phyloP scores from a whole-genome alignment of 495 filamentous ascomycete genomes.

The Annulohypoxylon bovei region DNA sequence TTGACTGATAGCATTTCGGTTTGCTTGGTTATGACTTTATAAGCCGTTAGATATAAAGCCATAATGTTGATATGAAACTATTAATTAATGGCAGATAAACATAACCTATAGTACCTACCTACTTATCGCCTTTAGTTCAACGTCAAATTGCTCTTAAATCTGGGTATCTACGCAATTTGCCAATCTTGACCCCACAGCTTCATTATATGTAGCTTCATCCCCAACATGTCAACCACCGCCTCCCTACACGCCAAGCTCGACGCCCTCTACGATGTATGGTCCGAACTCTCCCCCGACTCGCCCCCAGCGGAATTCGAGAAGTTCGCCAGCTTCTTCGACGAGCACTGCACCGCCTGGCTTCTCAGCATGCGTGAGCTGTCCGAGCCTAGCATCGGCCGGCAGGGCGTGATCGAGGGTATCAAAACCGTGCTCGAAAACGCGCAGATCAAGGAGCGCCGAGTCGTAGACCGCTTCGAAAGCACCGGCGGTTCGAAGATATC shows the following conservation, averaged over 20 bases:
- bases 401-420: conserved; percentile 13
- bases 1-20: background rate
- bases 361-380: conserved; percentile 36
- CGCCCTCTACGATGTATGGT: conserved; percentile 26
- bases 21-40: no score
- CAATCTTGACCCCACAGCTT: no score
- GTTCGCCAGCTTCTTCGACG: conserved; percentile 30
- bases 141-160: background rate
- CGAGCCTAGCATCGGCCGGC: conserved; percentile 11
- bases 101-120: background rate
- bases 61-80: background rate
- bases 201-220: background rate
- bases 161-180: no score
- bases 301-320: conserved; percentile 16
- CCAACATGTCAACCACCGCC: conserved; percentile 4
- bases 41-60: background rate
- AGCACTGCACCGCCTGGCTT: conserved; percentile 31
- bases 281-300: conserved; percentile 17
- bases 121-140: background rate
- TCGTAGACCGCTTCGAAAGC: conserved; percentile 13
- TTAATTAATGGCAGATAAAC: background rate
- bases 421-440: background rate
- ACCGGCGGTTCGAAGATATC: conserved; percentile 11
- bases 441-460: conserved; percentile 16
- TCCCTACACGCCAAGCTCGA: conserved; percentile 20